A percentile compares a stretch with the other conserved stretches of the same genome.
Conservation (phyloP, 352 stramenopile species). For the Globisporangium megalacanthum region DNA sequence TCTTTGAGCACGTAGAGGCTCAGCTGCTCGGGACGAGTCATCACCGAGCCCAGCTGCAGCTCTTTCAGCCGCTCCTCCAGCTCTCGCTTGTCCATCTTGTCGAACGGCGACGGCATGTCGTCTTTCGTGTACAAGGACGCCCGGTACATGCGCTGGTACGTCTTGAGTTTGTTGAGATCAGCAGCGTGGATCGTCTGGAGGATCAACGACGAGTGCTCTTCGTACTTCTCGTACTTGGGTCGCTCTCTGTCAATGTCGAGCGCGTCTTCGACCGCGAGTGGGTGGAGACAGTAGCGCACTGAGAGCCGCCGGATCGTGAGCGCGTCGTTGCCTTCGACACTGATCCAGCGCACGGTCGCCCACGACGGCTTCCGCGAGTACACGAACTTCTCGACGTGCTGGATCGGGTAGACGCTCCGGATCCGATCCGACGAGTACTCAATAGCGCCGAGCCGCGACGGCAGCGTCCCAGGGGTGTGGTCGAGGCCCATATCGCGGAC, state of each 20-base stretch:
- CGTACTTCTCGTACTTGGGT: slow-evolving; percentile 84
- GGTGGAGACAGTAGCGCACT: slow-evolving; percentile 80
- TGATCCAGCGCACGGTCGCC: slow-evolving; percentile 81
- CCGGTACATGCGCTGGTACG: slow-evolving; percentile 73
- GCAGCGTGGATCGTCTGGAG: slow-evolving; percentile 58
- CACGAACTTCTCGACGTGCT: slow-evolving; percentile 73
- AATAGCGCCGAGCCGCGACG: slow-evolving; percentile 46
- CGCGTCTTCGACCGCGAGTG: slow-evolving; percentile 78
- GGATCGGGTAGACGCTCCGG: slow-evolving; percentile 64
- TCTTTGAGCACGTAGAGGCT: slow-evolving; percentile 72
- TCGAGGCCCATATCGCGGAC: slow-evolving; percentile 30
- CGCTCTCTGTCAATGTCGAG: slow-evolving; percentile 73
- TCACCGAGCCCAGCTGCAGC: slow-evolving; percentile 49
- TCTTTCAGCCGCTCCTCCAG: slow-evolving; percentile 53
- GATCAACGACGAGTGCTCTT: slow-evolving; percentile 77
- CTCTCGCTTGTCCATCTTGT: slow-evolving; percentile 60
- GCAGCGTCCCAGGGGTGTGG: slow-evolving; percentile 3
- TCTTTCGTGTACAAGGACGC: slow-evolving; percentile 57
- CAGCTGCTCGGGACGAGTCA: slow-evolving; percentile 72
- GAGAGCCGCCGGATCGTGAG: slow-evolving; percentile 65
- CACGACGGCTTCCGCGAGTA: slow-evolving; percentile 74
- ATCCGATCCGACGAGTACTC: slow-evolving; percentile 79
- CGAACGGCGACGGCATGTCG: slow-evolving; percentile 43
- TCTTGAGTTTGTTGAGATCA: slow-evolving; percentile 43
- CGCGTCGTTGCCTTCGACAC: slow-evolving; percentile 58